Conservation (phyloP, 208 protist species). For the Acanthamoeba castellanii region DNA sequence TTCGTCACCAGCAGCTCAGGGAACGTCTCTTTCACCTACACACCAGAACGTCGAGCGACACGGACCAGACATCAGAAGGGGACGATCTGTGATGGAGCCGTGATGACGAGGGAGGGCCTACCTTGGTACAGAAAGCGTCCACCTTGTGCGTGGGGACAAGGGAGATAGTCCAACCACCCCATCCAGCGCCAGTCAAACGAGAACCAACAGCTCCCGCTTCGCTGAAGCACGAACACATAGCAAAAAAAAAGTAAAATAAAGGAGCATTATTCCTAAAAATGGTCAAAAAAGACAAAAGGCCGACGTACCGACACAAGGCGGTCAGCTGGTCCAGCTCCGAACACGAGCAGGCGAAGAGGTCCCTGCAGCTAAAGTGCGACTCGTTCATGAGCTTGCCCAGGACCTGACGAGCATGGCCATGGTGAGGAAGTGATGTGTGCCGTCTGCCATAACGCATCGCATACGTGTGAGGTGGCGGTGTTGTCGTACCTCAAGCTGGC, state of each 20-base stretch:
- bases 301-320: constrained; percentile 52
- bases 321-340: constrained; percentile 81
- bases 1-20: constrained; percentile 26
- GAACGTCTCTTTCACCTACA: constrained; percentile 13
- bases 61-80: background rate
- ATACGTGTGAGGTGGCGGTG: background rate
- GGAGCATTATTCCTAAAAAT: background rate
- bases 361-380: constrained; percentile 78
- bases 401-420: background rate
- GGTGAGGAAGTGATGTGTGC: constrained; percentile 27
- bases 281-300: background rate
- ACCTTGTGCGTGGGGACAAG: constrained; percentile 35
- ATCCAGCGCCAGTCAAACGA: constrained; percentile 84
- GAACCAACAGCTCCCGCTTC: constrained; percentile 75
- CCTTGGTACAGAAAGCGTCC: constrained; percentile 51
- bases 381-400: constrained; percentile 84
- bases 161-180: constrained; percentile 80
- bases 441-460: background rate
- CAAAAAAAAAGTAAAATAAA: background rate
- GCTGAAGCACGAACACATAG: background rate
- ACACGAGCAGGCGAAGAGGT: constrained; percentile 80
- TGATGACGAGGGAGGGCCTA: background rate
- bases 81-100: background rate
- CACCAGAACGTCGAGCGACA: background rate
- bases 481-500: constrained; percentile 56